Conservation (phyloP, 2,329 filamentous ascomycete species). For the Periglandula ipomoeae region DNA sequence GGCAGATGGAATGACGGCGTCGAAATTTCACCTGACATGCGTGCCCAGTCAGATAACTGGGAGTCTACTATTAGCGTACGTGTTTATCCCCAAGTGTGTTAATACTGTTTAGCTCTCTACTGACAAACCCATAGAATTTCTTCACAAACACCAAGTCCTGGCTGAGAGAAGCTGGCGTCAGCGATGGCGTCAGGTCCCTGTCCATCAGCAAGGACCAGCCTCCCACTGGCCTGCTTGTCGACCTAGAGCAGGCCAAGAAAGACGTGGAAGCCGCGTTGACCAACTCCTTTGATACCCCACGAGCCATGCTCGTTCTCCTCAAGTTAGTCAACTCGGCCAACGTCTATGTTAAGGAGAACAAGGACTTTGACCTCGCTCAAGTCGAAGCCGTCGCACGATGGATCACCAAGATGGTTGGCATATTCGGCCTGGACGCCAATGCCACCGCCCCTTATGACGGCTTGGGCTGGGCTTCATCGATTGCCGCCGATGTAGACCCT, state of each 20-base stretch:
- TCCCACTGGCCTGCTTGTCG: constrained; percentile 25
- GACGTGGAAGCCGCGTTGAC: constrained; percentile 52
- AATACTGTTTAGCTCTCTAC: neutral
- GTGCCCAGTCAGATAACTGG: constrained; percentile 66
- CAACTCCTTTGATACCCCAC: constrained; percentile 82
- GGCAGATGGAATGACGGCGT: constrained; percentile 86
- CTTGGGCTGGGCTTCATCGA: constrained; percentile 43
- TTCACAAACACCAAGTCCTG: constrained; percentile 49
- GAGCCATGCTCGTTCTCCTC: constrained; percentile 68
- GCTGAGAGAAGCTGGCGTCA: constrained; percentile 33
- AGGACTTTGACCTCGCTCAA: constrained; percentile 34
- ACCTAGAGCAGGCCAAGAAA: constrained; percentile 44
- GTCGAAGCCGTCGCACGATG: constrained; percentile 58
- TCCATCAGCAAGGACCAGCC: constrained; percentile 25
- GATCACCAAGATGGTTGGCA: constrained; percentile 75
- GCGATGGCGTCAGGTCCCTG: constrained; percentile 26
- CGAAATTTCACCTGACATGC: constrained; percentile 79
- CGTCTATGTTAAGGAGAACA: constrained; percentile 40
- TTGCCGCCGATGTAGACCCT: constrained; percentile 33
- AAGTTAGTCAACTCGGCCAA: constrained; percentile 75
- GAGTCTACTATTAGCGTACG: constrained; percentile 64
- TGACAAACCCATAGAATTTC: constrained; percentile 38
- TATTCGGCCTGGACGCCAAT: constrained; percentile 69
- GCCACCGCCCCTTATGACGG: constrained; percentile 45
- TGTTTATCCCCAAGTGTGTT: constrained; percentile 7